Evolutionary conservation across 371 early-diverging fungal species (phyloP).

Genomic region (Mucor velutinosus): DNA sequence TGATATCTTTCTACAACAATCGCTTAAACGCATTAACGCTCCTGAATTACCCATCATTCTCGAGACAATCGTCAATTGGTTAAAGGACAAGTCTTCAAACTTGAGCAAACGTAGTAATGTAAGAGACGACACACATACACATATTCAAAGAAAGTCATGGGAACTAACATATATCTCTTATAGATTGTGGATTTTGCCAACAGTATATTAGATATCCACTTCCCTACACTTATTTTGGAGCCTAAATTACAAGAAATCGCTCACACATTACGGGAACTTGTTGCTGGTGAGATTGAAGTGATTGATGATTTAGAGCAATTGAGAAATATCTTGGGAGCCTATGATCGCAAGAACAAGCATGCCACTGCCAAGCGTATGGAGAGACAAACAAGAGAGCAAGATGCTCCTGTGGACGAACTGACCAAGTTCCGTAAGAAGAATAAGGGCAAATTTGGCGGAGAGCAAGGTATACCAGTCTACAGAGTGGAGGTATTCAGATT

Average conservation of each 20-base stretch:
- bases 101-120: conserved; percentile 21
- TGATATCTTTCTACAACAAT: conserved; percentile 65
- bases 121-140: background rate
- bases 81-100: conserved; percentile 25
- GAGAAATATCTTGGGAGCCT: conserved; percentile 53
- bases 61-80: conserved; percentile 47
- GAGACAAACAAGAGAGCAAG: conserved; percentile 16
- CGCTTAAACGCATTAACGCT: conserved; percentile 48
- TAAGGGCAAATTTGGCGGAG: conserved; percentile 55
- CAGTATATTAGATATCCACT: conserved; percentile 59
- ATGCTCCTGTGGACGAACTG: conserved; percentile 36
- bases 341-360: conserved; percentile 51
- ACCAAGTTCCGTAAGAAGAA: conserved; percentile 43
- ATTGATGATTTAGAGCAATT: conserved; percentile 52
- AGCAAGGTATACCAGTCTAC: conserved; percentile 62
- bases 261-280: conserved; percentile 34
- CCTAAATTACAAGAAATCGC: conserved; percentile 53
- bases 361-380: conserved; percentile 13
- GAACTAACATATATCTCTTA: background rate
- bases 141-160: background rate
- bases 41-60: conserved; percentile 52
- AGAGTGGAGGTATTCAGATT: conserved; percentile 62
- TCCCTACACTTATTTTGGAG: conserved; percentile 60
- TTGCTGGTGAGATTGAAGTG: conserved; percentile 43
- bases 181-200: conserved; percentile 60